Conservation (phyloP, 2,329 filamentous ascomycete genomes). For the Colletotrichum kahawae region DNA sequence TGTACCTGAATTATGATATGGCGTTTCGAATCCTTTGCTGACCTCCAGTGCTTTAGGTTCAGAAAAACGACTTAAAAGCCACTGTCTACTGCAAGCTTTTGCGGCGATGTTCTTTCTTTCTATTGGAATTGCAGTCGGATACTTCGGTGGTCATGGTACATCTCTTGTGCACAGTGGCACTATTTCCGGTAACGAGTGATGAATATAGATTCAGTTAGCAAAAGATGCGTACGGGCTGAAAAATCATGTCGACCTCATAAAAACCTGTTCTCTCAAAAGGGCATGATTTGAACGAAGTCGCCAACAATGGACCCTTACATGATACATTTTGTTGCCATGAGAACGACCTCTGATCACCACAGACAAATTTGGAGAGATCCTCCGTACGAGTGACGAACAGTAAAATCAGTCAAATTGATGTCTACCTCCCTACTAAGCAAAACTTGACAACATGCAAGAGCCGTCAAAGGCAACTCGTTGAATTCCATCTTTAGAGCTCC, state of each 20-base stretch:
- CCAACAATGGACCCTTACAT: no score
- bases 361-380: not conserved
- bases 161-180: not conserved
- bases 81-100: not conserved
- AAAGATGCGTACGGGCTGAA: no score
- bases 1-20: fast-evolving
- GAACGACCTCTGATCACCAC: not conserved
- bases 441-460: not conserved
- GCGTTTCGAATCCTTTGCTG: not conserved
- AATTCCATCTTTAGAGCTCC: not conserved
- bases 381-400: not conserved
- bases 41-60: not conserved
- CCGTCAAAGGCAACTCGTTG: not conserved
- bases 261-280: no score
- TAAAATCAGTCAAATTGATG: not conserved
- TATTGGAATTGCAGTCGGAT: not conserved
- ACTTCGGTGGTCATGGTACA: not conserved
- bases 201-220: no score
- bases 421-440: not conserved
- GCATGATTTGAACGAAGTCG: no score
- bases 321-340: fast-evolving
- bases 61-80: fast-evolving
- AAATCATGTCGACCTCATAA: no score
- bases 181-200: not conserved
- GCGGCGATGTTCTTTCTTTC: not conserved